Conservation (phyloP, 306 rosid species). For the Rosa chinensis region DNA sequence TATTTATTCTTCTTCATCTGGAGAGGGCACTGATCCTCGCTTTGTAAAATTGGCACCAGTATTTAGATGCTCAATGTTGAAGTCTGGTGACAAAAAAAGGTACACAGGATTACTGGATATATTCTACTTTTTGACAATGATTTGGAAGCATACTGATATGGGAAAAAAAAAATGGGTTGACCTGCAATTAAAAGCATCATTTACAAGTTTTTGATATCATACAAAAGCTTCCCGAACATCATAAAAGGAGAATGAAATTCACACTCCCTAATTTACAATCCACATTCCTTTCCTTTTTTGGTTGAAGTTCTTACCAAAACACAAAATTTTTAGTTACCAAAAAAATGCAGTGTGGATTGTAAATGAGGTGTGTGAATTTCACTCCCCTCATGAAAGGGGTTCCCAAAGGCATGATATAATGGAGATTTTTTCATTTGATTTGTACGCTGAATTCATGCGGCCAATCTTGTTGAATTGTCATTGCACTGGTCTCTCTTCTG, state of each 20-base stretch:
- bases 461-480: neutral
- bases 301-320: no score
- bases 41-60: constrained; percentile 74
- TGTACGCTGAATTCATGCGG: neutral
- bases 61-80: no score
- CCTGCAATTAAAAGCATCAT: neutral
- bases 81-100: no score
- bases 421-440: neutral
- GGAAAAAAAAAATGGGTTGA: neutral
- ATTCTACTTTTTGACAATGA: neutral
- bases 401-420: neutral
- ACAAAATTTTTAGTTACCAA: no score
- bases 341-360: neutral
- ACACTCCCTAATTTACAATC: no score
- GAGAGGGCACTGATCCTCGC: constrained; percentile 83
- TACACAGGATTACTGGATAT: constrained; percentile 17
- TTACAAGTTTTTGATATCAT: neutral
- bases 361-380: neutral
- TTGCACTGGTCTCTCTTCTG: constrained; percentile 9
- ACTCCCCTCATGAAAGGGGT: neutral
- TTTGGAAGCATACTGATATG: neutral
- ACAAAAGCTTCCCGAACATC: neutral
- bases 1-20: constrained; percentile 43
- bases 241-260: no score
- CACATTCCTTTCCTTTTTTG: no score